Evolutionary conservation across 805 yeast genomes (phyloP), one percentile per base, ranked within the genome.

Genomic region (Candida nitratophila): DNA sequence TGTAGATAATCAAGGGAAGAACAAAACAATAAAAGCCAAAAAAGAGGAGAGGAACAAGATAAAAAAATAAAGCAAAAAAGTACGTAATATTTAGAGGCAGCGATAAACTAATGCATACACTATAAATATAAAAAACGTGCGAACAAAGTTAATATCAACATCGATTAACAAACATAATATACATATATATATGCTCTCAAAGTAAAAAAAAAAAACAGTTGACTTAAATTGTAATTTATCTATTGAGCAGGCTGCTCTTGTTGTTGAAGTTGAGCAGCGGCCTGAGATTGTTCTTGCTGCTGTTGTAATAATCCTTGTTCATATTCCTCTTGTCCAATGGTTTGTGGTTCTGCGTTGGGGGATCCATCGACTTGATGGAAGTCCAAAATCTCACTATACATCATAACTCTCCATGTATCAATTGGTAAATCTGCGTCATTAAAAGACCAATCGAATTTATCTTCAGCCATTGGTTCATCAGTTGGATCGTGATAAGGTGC

Each of bases 351-450:
- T 37, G 47, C 40, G 43, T 46, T 46, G 14, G 45, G 42, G 10
- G 27, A 24, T 14, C 62, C 84, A 37, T 82, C 90, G 47, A 86
- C 86, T 63, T 89, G 95, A 65, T 91, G 98, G 76, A 89, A 91
- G 63, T 91, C 97, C 53, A 93, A 72, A 49, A 91, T 93, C 67
- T 91, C 99, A 43, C 95, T 84, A 68, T 93, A 93, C 96, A 93
- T 91, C 98, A 93, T 91, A 17, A 89, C 96, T 69, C 96, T 81
- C 99, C 99, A 91, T 14, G 96, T 88, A 59, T 93, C 98, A 16
- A 93, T 93, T 3, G 98, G 97, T 55, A 91, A 74, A 65, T 91
- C 99, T 0, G 96, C 98, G 55, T 95, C 98, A 63, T 93, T 91
- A 65, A 91, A 91, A 57, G 93, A 83, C 99, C 99, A 93, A 66